phyloP scores from a whole-genome alignment of 2,329 filamentous ascomycete genomes.

The Fusarium newnesense region DNA sequence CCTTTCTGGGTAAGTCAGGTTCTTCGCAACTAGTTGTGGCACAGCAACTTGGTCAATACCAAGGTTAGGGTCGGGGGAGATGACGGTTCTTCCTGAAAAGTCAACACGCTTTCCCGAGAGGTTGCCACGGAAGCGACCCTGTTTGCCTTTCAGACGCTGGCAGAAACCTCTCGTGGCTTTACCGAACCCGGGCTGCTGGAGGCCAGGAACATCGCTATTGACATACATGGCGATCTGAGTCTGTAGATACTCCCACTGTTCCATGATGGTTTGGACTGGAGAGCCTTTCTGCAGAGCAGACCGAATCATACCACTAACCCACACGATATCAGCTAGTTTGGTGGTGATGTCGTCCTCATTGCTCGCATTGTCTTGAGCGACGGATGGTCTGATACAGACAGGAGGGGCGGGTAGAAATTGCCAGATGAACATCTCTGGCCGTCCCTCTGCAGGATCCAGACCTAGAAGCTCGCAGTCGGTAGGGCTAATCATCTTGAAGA shows the following conservation, averaged over 20 bases:
- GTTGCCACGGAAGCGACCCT: slow-evolving; percentile 96
- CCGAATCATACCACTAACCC: slow-evolving; percentile 88
- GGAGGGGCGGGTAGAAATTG: slow-evolving; percentile 94
- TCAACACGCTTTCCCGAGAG: slow-evolving; percentile 98
- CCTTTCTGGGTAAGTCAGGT: slow-evolving; percentile 92
- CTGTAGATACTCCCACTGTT: slow-evolving; percentile 98
- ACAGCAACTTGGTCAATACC: slow-evolving; percentile 94
- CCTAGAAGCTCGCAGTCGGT: slow-evolving; percentile 92
- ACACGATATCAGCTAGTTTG: slow-evolving; percentile 95
- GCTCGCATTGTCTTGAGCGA: slow-evolving; percentile 90
- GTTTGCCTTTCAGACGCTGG: slow-evolving; percentile 95
- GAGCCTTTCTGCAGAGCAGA: slow-evolving; percentile 85
- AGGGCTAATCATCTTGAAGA: slow-evolving; percentile 88
- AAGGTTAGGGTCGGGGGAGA: slow-evolving; percentile 95
- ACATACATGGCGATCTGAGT: slow-evolving; percentile 97
- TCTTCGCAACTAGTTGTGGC: slow-evolving; percentile 91
- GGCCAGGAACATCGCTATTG: slow-evolving; percentile 92
- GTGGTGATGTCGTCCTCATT: slow-evolving; percentile 97
- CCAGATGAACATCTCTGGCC: slow-evolving; percentile 98
- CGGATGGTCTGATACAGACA: slow-evolving; percentile 92
- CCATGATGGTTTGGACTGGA: slow-evolving; percentile 89
- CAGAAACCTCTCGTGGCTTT: slow-evolving; percentile 94
- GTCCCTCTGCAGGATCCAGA: slow-evolving; percentile 84
- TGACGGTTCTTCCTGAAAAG: slow-evolving; percentile 97
- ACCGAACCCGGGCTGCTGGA: slow-evolving; percentile 87